Conservation (phyloP, 345 rosid genomes). For the Luvunga scandens region DNA sequence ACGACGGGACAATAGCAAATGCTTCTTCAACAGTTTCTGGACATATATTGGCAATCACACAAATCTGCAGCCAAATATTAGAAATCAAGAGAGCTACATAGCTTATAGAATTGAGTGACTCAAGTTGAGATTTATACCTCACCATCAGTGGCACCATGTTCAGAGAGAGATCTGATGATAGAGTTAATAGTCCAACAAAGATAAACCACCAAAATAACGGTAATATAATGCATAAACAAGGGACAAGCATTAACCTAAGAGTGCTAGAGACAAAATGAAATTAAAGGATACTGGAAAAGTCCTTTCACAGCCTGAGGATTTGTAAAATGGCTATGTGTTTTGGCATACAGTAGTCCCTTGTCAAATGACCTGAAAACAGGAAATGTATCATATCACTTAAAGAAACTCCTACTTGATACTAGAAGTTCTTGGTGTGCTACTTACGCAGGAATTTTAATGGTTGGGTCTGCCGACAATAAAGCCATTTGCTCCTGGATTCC, state of each 20-base stretch:
- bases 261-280: conserved; percentile 9
- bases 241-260: not conserved
- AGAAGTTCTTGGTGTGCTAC: conserved; percentile 23
- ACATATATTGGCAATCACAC: conserved; percentile 63
- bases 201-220: conserved; percentile 12
- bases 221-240: conserved; percentile 8
- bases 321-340: conserved; percentile 40
- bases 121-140: conserved; percentile 56
- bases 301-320: conserved; percentile 61
- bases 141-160: conserved; percentile 59
- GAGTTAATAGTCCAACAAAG: conserved; percentile 39
- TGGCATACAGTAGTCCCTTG: conserved; percentile 59
- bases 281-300: conserved; percentile 79
- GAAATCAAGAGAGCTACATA: conserved; percentile 20
- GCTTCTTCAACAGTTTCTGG: conserved; percentile 80
- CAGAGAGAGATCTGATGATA: conserved; percentile 47
- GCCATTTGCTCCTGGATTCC: conserved; percentile 80
- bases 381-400: conserved; percentile 12
- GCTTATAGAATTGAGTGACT: conserved; percentile 11
- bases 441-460: conserved; percentile 74
- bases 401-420: conserved; percentile 2
- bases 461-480: conserved; percentile 70
- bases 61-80: conserved; percentile 51
- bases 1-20: conserved; percentile 71
- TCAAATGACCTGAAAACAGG: conserved; percentile 66